A percentile compares a stretch with the other conserved stretches of the same genome.
These are phyloP conservation scores for Cladobotryum protrusum DNA, from an alignment of 2,329 filamentous ascomycete species.

Conservation along the genomic window DNA sequence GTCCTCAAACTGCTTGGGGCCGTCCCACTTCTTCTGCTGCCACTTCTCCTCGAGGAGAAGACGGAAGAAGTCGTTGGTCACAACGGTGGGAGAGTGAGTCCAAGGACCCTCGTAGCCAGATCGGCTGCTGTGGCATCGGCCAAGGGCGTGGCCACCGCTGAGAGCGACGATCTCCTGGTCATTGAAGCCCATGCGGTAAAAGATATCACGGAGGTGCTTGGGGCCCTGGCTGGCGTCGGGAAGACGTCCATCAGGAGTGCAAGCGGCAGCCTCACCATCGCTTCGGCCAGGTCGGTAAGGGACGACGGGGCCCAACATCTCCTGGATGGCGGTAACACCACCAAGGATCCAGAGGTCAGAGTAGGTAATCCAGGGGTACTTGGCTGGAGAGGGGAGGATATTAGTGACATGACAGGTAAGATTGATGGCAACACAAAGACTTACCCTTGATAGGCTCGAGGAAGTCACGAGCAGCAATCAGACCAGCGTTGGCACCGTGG, in stretches of 20 bases:
- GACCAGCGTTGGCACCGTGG: constrained; percentile 90
- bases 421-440: constrained; percentile 19
- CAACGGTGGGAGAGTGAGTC: constrained; percentile 83
- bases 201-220: constrained; percentile 84
- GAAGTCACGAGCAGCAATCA: constrained; percentile 83
- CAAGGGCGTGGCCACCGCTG: constrained; percentile 76
- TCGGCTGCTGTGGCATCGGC: constrained; percentile 83
- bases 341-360: constrained; percentile 94
- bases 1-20: constrained; percentile 84
- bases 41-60: constrained; percentile 89
- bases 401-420: not conserved
- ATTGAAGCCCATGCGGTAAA: constrained; percentile 95
- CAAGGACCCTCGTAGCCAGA: constrained; percentile 84
- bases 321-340: constrained; percentile 81
- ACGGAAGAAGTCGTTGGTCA: constrained; percentile 94
- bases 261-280: constrained; percentile 74
- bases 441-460: constrained; percentile 81
- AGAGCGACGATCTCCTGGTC: constrained; percentile 95
- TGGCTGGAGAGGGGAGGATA: constrained; percentile 23
- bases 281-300: constrained; percentile 81
- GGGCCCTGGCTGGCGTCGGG: constrained; percentile 73
- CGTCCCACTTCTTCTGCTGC: constrained; percentile 85
- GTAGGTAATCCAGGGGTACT: constrained; percentile 94
- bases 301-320: constrained; percentile 85
- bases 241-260: constrained; percentile 87